These are phyloP conservation scores for Blastomyces gilchristii DNA, from an alignment of 2,329 filamentous ascomycete species.

Conservation along the genomic window DNA sequence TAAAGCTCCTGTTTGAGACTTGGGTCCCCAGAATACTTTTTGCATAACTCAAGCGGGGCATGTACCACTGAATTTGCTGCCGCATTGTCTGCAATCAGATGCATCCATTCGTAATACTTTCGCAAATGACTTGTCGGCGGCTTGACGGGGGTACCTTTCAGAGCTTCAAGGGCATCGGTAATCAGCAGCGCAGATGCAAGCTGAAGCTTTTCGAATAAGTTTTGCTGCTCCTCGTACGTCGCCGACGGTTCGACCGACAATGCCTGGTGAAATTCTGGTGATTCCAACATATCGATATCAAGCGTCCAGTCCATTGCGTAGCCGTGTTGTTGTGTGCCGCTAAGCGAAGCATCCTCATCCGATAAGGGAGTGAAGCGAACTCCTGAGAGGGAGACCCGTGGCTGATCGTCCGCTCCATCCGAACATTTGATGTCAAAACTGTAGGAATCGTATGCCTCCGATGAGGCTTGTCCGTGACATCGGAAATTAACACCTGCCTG, in stretches of 20 bases:
- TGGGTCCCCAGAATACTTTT: constrained; percentile 15
- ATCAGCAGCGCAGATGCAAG: constrained; percentile 23
- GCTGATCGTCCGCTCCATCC: constrained; percentile 14
- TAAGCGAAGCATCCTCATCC: constrained; percentile 12
- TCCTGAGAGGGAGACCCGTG: constrained; percentile 19
- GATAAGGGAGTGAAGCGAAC: constrained; percentile 24
- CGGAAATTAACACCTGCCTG: constrained; percentile 17
- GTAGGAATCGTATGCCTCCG: constrained; percentile 16
- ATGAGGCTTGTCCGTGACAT: constrained; percentile 20
- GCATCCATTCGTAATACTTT: constrained; percentile 25
- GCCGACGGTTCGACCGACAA: constrained; percentile 5
- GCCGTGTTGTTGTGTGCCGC: constrained; percentile 17
- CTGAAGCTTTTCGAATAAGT: constrained; percentile 22
- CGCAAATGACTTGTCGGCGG: constrained; percentile 20
- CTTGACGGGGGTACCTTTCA: constrained; percentile 14
- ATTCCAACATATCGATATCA: constrained; percentile 15
- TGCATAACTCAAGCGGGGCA: constrained; percentile 19
- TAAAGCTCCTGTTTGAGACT: constrained; percentile 20
- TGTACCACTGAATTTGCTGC: constrained; percentile 19
- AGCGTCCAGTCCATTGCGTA: constrained; percentile 22
- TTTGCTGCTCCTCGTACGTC: constrained; percentile 7
- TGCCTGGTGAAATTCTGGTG: constrained; percentile 7
- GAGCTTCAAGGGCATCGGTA: constrained; percentile 20
- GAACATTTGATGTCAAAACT: constrained; percentile 16
- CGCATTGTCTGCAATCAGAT: constrained; percentile 17